Base-by-base conservation (phyloP, 352 stramenopile species). In the Globisporangium spiculum region DNA sequence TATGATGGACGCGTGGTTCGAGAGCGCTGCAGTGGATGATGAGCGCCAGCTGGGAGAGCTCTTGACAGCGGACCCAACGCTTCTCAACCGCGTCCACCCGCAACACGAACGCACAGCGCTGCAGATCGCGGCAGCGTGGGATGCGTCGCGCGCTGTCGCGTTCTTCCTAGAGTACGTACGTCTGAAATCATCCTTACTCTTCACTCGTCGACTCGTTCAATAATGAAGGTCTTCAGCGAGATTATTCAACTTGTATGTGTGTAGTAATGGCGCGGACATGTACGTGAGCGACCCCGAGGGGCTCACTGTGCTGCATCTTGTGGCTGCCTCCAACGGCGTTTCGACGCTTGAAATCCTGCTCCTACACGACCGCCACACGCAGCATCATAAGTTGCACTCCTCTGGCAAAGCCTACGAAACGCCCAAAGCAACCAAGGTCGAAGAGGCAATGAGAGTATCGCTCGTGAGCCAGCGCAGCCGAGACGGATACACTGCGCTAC, bases 71-170 rank as follows among this genome's bases (percentile, higher is more conserved):
- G 50, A 61, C 32, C 32, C 48, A 0, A 27, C 68, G 20, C 44
- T 67, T 7, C 48, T 67, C 9, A 2, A 64, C 59, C 58, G 53
- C 30, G n/a, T 50, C 46, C 27, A 65, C 55, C 52, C 64, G 30
- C 50, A 56, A 12, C 30, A 63, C 3, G 64, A 56, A 22, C 68
- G 68, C 12, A 65, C 68, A 9, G 68, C 68, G 26, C 64, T 73
- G 30, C 68, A 70, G 50, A 30, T 73, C 8, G 68, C 68, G 27
- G 68, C 58, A 16, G 68, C 68, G 10, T 73, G 68, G 68, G 48
- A 57, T 8, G 63, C 68, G 14, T 41, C 36, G 26, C 63, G 53
- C 9, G 34, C 64, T 12, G 63, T 62, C 18, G 46, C 20, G 30
- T 61, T 70, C 46, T 34, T 73, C 18, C 41, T 70, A 34, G 58